phyloP scores from a whole-genome alignment of 1,284 basidiomycete species.

The Trametes hirsuta region DNA sequence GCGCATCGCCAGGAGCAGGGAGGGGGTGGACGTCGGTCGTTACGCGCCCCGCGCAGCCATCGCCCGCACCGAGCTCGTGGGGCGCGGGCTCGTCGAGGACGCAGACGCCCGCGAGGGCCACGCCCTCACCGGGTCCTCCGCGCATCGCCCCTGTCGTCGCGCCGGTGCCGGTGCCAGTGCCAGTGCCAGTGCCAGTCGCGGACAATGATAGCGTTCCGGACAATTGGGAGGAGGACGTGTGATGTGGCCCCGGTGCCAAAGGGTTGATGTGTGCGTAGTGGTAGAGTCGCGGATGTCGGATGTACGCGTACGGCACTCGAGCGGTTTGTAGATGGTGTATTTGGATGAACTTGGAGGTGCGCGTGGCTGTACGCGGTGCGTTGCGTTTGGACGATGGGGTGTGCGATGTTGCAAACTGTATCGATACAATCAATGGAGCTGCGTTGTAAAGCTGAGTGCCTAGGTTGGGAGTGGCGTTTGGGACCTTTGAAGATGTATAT shows the following conservation, averaged over 20 bases:
- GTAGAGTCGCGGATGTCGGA: not conserved
- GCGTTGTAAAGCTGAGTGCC: not conserved
- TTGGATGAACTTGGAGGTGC: not conserved
- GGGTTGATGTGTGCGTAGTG: not conserved
- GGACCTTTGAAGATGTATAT: no score
- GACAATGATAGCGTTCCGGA: slow-evolving; percentile 44
- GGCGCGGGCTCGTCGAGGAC: slow-evolving; percentile 12
- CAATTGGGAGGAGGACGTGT: slow-evolving; percentile 57
- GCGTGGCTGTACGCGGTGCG: not conserved
- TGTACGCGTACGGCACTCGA: not conserved
- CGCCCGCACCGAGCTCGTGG: slow-evolving; percentile 28
- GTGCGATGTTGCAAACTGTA: slow-evolving; percentile 1
- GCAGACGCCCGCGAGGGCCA: slow-evolving; percentile 14
- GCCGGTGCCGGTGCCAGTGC: slow-evolving; percentile 1
- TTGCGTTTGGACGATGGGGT: not conserved
- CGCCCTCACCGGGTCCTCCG: slow-evolving; percentile 15
- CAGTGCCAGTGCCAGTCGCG: not conserved
- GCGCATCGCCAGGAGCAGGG: slow-evolving; percentile 20
- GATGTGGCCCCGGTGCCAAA: not conserved
- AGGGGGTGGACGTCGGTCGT: slow-evolving; percentile 46
- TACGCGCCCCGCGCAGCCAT: slow-evolving; percentile 24
- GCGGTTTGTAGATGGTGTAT: not conserved
- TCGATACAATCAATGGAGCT: not conserved
- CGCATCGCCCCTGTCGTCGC: slow-evolving; percentile 2
- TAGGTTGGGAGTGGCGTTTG: no score